Evolutionary conservation across 148 eudicot genomes (phyloP).

Genomic region (Spergularia bocconei): DNA sequence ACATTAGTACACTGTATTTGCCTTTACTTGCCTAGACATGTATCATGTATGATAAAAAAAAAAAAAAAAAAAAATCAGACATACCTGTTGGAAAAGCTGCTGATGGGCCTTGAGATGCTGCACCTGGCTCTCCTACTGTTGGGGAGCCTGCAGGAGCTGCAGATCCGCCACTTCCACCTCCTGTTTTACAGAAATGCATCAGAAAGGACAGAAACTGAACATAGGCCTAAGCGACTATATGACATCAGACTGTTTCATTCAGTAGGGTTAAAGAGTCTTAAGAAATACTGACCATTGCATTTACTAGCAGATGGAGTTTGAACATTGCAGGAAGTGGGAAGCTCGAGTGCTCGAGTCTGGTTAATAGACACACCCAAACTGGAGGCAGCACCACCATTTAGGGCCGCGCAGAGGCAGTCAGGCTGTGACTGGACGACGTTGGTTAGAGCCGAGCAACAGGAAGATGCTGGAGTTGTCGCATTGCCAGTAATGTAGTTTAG

Average conservation of each 20-base stretch:
- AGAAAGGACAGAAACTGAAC: neutral
- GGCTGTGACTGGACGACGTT: constrained; percentile 48
- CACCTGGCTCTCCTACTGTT: constrained; percentile 10
- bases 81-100: constrained; percentile 38
- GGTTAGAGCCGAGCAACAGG: constrained; percentile 50
- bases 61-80: neutral
- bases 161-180: constrained; percentile 19
- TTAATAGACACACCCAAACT: constrained; percentile 35
- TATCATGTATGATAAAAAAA: neutral
- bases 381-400: constrained; percentile 31
- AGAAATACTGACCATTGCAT: constrained; percentile 31
- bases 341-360: constrained; percentile 37
- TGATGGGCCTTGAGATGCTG: constrained; percentile 26
- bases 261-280: neutral
- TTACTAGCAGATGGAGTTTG: constrained; percentile 39
- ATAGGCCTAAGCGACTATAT: no score
- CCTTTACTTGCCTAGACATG: neutral
- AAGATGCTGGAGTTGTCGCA: constrained; percentile 46
- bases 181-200: neutral
- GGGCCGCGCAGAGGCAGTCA: constrained; percentile 44
- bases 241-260: no score
- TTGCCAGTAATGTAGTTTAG: constrained; percentile 57
- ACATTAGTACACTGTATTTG: neutral
- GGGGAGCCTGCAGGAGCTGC: constrained; percentile 31
- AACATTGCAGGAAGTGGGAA: constrained; percentile 39